A percentile compares a stretch with the other conserved stretches of the same genome.
Evolutionary conservation across 371 early-diverging fungal genomes (phyloP).

Genomic region (Enteropsectra breve): DNA sequence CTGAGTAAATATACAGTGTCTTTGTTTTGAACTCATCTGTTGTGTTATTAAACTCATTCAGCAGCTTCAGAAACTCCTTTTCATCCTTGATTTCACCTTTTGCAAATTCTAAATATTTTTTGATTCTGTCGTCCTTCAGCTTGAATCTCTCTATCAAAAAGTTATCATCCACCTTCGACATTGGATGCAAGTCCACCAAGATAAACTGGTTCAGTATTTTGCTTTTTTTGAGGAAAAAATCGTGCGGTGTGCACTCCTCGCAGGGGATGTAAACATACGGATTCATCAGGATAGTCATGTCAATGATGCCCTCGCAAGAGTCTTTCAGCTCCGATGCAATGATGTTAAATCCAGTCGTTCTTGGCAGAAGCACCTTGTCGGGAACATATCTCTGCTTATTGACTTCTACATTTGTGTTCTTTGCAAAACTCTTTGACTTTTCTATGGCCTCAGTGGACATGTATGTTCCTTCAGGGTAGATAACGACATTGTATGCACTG

Average conservation of each 20-base stretch:
- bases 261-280: slow-evolving; percentile 44
- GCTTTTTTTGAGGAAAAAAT: slow-evolving; percentile 30
- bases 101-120: slow-evolving; percentile 11
- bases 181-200: slow-evolving; percentile 30
- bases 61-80: not conserved
- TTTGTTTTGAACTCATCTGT: not conserved
- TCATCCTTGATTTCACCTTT: not conserved
- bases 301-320: slow-evolving; percentile 45
- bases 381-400: slow-evolving; percentile 29
- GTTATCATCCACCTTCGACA: slow-evolving; percentile 7
- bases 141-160: slow-evolving; percentile 45
- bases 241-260: slow-evolving; percentile 30
- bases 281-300: slow-evolving; percentile 50
- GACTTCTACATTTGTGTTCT: slow-evolving; percentile 15
- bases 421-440: slow-evolving; percentile 37
- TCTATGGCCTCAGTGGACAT: slow-evolving; percentile 42
- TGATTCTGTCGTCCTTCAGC: slow-evolving; percentile 34
- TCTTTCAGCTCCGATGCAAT: slow-evolving; percentile 31
- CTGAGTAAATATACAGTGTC: not conserved
- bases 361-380: slow-evolving; percentile 49
- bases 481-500: slow-evolving; percentile 32
- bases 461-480: slow-evolving; percentile 61
- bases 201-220: slow-evolving; percentile 28
- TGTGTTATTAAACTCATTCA: not conserved
- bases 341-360: slow-evolving; percentile 52